Evolutionary conservation across 345 rosid genomes (phyloP).

Genomic region (Eucalyptus erythrocorys): DNA sequence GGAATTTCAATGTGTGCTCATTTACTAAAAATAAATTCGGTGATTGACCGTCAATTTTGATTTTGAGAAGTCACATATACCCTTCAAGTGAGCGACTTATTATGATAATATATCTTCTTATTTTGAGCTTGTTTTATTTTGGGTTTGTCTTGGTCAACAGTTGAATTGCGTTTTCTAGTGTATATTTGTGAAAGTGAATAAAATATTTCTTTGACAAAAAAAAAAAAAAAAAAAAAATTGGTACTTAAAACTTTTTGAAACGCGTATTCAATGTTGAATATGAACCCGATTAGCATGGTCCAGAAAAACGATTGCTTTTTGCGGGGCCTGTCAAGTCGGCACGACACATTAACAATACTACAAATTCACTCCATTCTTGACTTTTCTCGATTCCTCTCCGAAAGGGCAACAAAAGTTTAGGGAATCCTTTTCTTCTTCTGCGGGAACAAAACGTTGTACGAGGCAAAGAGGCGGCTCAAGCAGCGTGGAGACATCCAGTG

Average conservation of each 20-base stretch:
- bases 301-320: accelerated
- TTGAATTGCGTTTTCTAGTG: too few species aligned
- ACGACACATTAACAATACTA: neutral
- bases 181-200: too few species aligned
- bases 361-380: neutral
- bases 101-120: too few species aligned
- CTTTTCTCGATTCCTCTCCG: neutral
- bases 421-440: neutral
- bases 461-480: neutral
- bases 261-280: neutral
- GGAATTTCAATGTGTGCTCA: too few species aligned
- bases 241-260: neutral
- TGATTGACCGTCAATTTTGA: too few species aligned
- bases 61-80: too few species aligned
- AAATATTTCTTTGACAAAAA: too few species aligned
- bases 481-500: neutral
- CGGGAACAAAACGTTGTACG: neutral
- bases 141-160: too few species aligned
- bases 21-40: too few species aligned
- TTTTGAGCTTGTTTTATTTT: too few species aligned
- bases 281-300: neutral
- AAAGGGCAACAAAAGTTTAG: neutral
- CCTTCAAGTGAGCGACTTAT: too few species aligned
- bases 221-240: too few species aligned
- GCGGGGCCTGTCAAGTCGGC: neutral